phyloP scores from a whole-genome alignment of 2,329 filamentous ascomycete genomes.

The Ophiocordyceps polyrhachis-furcata region DNA sequence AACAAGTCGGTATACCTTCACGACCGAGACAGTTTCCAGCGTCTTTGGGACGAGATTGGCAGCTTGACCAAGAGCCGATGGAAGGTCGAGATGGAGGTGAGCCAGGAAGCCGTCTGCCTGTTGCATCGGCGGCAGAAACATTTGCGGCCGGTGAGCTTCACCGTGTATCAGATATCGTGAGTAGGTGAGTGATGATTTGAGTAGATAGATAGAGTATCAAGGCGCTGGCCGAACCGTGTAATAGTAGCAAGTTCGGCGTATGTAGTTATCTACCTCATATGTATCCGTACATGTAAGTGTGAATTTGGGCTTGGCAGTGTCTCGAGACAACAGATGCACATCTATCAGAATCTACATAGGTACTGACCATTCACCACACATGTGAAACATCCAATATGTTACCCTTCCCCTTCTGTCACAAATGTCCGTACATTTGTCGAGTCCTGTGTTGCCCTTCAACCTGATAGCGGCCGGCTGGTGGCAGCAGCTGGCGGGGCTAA shows the following conservation, averaged over 20 bases:
- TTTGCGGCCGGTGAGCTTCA: slow-evolving; percentile 14
- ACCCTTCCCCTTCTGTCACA: not conserved
- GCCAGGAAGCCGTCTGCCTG: slow-evolving; percentile 7
- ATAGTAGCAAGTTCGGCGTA: too few relatives aligned
- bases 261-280: too few relatives aligned
- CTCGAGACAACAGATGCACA: too few relatives aligned
- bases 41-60: slow-evolving; percentile 35
- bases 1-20: slow-evolving; percentile 23
- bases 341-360: too few relatives aligned
- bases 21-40: slow-evolving; percentile 28
- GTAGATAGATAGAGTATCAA: not conserved
- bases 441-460: not conserved
- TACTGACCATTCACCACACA: too few relatives aligned
- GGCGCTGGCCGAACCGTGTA: too few relatives aligned
- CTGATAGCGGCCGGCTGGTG: not conserved
- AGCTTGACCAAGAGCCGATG: slow-evolving; percentile 27
- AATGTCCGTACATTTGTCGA: not conserved
- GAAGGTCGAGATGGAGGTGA: slow-evolving; percentile 23
- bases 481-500: not conserved
- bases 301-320: too few relatives aligned
- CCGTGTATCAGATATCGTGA: slow-evolving; percentile 14
- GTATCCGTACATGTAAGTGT: too few relatives aligned
- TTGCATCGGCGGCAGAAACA: slow-evolving; percentile 10
- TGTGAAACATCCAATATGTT: too few relatives aligned
- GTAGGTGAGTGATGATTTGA: not conserved